Evolutionary conservation across 2,329 filamentous ascomycete genomes (phyloP).

Genomic region (Cladosporium sp.): DNA sequence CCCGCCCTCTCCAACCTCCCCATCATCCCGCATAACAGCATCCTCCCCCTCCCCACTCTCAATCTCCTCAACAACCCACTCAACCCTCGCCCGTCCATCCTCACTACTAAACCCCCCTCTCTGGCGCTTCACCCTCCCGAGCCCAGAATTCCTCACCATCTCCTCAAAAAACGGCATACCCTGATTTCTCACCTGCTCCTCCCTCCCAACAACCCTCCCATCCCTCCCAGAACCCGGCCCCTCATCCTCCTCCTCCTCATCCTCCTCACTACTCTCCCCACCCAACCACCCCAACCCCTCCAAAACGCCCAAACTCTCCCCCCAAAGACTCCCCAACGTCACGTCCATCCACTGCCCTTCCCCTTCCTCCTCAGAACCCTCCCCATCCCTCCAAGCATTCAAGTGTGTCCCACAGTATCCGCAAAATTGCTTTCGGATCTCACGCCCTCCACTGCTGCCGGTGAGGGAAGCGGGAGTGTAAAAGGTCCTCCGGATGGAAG

Average conservation of each 20-base stretch:
- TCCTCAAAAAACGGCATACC: constrained; percentile 82
- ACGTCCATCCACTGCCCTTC: constrained; percentile 66
- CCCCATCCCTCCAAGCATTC: constrained; percentile 60
- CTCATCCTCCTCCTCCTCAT: constrained; percentile 29
- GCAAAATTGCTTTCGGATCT: constrained; percentile 72
- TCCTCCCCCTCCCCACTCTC: constrained; percentile 16
- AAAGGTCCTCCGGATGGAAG: constrained; percentile 43
- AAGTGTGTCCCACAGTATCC: constrained; percentile 86
- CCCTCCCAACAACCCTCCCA: not conserved
- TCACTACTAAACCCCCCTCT: constrained; percentile 54
- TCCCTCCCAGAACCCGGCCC: constrained; percentile 14
- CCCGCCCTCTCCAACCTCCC: not conserved
- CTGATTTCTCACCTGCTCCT: constrained; percentile 25
- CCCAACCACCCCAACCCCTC: constrained; percentile 68
- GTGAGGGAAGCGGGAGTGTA: constrained; percentile 46
- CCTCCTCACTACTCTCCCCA: constrained; percentile 24
- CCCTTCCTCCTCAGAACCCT: constrained; percentile 26
- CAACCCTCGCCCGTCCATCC: constrained; percentile 63
- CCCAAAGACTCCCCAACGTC: constrained; percentile 70
- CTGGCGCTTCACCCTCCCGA: constrained; percentile 63
- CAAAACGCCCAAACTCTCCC: constrained; percentile 65
- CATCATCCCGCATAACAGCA: constrained; percentile 5
- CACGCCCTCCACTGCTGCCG: constrained; percentile 40
- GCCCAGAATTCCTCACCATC: constrained; percentile 68
- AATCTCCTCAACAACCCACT: constrained; percentile 81